These are phyloP conservation scores for Candida ficus DNA, from an alignment of 805 yeast genomes.

Conservation along the genomic window DNA sequence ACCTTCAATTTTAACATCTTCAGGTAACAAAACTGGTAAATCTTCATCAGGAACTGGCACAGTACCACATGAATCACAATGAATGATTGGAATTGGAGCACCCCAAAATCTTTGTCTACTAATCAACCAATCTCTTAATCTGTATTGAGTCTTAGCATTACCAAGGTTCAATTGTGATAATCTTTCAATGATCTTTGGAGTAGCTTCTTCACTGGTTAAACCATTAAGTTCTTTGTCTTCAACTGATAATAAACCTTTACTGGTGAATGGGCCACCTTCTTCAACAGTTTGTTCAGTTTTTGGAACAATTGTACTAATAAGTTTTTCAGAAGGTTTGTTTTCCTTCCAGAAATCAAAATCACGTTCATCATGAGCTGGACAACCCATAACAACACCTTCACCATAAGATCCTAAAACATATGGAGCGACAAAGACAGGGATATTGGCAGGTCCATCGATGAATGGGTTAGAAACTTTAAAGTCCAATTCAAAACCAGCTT, in stretches of 20 bases:
- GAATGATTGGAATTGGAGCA: slow-evolving; percentile 93
- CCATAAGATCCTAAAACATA: slow-evolving; percentile 85
- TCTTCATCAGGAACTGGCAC: slow-evolving; percentile 90
- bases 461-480: slow-evolving; percentile 58
- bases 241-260: slow-evolving; percentile 43
- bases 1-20: slow-evolving; percentile 41
- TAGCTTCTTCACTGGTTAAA: slow-evolving; percentile 45
- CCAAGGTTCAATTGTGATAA: slow-evolving; percentile 43
- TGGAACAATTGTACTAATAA: slow-evolving; percentile 18
- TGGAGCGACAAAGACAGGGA: slow-evolving; percentile 88
- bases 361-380: slow-evolving; percentile 89
- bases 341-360: slow-evolving; percentile 77
- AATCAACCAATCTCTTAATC: slow-evolving; percentile 89
- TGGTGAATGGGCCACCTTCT: slow-evolving; percentile 31
- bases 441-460: slow-evolving; percentile 26
- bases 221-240: slow-evolving; percentile 50
- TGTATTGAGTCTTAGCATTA: slow-evolving; percentile 43
- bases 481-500: slow-evolving; percentile 53
- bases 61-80: slow-evolving; percentile 80
- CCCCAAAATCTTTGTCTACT: slow-evolving; percentile 98
- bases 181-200: slow-evolving; percentile 35
- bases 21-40: slow-evolving; percentile 79
- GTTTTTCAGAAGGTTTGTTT: slow-evolving; percentile 42
- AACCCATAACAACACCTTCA: slow-evolving; percentile 95
- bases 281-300: slow-evolving; percentile 4